These are phyloP conservation scores for Stropharia rugosoannulata DNA, from an alignment of 768 basidiomycete genomes.

Conservation along the genomic window DNA sequence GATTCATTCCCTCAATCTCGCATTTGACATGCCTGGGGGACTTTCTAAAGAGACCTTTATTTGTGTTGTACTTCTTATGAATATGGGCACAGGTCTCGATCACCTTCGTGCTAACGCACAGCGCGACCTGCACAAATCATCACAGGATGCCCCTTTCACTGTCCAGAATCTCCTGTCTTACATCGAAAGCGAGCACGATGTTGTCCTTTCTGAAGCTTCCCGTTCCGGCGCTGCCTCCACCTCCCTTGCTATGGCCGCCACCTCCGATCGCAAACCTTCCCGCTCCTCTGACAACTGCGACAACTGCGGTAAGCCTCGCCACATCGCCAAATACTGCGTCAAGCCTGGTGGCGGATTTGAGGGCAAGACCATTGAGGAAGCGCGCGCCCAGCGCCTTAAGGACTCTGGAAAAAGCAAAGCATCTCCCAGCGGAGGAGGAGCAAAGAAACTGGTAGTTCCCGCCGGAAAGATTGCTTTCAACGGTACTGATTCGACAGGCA, in stretches of 20 bases:
- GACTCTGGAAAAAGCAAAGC: not conserved
- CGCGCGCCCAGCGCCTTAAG: not conserved
- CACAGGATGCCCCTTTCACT: conserved; percentile 7
- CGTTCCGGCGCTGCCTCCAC: not conserved
- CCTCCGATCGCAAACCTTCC: not conserved
- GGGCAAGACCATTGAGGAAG: conserved; percentile 21
- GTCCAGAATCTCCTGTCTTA: not conserved
- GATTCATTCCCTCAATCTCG: not conserved
- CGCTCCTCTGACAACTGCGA: conserved; percentile 6
- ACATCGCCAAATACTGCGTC: conserved; percentile 19
- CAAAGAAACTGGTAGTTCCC: not conserved
- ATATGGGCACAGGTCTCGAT: not conserved
- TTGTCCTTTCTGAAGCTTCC: not conserved
- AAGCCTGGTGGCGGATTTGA: conserved; percentile 22
- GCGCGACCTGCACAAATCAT: conserved; percentile 7
- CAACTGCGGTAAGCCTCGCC: conserved; percentile 9
- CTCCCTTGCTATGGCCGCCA: not conserved
- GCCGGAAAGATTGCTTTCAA: not conserved
- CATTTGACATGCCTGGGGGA: conserved; percentile 4
- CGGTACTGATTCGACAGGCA: not conserved
- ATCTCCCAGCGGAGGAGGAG: not conserved
- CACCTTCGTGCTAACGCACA: conserved; percentile 6
- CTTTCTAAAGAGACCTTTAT: conserved; percentile 4
- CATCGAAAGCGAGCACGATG: conserved; percentile 7
- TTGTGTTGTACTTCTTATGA: not conserved